Evolutionary conservation across 148 eudicot genomes (phyloP).

Genomic region (Rhododendron mucronatum): DNA sequence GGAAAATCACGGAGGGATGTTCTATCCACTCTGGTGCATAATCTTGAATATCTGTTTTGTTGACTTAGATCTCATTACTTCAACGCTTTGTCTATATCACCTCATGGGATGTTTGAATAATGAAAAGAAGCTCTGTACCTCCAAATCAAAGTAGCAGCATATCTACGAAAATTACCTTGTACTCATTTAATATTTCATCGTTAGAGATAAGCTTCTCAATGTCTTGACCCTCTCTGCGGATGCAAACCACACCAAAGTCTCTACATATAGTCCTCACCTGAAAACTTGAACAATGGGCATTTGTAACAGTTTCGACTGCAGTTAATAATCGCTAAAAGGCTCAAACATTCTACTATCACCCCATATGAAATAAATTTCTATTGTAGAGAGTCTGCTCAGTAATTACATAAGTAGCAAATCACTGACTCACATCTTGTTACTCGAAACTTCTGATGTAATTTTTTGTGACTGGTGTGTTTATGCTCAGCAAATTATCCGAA

Average conservation of each 20-base stretch:
- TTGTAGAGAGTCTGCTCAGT: neutral
- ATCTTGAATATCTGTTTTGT: neutral
- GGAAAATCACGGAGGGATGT: neutral
- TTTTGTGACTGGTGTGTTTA: neutral
- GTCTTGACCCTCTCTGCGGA: conserved; percentile 82
- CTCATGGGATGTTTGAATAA: neutral
- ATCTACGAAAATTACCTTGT: conserved; percentile 44
- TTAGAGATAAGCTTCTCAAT: conserved; percentile 48
- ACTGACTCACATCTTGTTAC: neutral
- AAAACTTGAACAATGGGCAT: conserved; percentile 10
- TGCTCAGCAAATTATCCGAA: neutral
- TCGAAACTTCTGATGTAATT: neutral
- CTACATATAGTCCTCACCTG: conserved; percentile 66
- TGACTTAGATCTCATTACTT: neutral
- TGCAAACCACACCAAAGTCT: conserved; percentile 92
- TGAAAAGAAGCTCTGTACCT: neutral
- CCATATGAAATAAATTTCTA: neutral
- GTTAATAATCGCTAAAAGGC: neutral
- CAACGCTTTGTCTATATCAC: neutral
- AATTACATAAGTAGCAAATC: neutral
- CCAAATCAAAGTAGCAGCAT: neutral
- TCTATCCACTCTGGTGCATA: neutral
- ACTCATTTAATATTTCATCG: conserved; percentile 52
- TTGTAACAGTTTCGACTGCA: neutral
- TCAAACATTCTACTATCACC: neutral